Conservation (phyloP, 768 basidiomycete species). For the Lyophyllum atratum region DNA sequence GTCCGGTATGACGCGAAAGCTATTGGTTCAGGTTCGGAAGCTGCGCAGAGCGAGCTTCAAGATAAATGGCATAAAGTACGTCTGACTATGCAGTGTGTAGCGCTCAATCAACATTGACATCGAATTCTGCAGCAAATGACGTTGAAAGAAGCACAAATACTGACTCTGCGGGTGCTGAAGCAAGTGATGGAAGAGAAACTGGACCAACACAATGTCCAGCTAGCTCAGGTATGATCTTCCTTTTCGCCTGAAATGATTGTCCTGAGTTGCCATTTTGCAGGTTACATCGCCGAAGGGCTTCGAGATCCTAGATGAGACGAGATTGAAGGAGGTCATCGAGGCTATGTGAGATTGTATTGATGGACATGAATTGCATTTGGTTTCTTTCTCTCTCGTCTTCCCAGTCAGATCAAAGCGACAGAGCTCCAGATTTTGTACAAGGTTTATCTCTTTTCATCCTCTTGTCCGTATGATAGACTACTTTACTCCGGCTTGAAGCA, state of each 20-base stretch:
- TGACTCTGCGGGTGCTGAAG: constrained; percentile 89
- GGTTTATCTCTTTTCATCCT: constrained; percentile 19
- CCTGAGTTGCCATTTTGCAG: constrained; percentile 33
- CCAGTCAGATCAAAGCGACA: neutral
- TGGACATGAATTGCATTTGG: constrained; percentile 6
- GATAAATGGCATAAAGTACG: constrained; percentile 93
- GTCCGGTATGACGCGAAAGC: constrained; percentile 98
- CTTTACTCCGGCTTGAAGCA: neutral
- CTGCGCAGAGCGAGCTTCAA: constrained; percentile 95
- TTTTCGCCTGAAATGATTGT: neutral
- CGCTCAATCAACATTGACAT: neutral
- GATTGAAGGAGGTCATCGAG: constrained; percentile 84
- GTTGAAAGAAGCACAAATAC: constrained; percentile 80
- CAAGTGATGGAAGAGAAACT: constrained; percentile 99
- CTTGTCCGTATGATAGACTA: constrained; percentile 1
- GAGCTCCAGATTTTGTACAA: constrained; percentile 7
- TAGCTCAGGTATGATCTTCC: constrained; percentile 73
- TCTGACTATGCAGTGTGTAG: constrained; percentile 11
- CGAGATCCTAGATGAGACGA: constrained; percentile 80
- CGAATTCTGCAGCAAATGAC: constrained; percentile 77
- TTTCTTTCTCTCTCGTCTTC: neutral
- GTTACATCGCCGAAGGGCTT: constrained; percentile 87
- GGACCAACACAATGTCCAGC: constrained; percentile 97
- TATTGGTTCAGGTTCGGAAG: constrained; percentile 97
- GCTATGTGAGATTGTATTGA: constrained; percentile 57